Conservation (phyloP, 306 rosid species). For the Myrica gale region DNA sequence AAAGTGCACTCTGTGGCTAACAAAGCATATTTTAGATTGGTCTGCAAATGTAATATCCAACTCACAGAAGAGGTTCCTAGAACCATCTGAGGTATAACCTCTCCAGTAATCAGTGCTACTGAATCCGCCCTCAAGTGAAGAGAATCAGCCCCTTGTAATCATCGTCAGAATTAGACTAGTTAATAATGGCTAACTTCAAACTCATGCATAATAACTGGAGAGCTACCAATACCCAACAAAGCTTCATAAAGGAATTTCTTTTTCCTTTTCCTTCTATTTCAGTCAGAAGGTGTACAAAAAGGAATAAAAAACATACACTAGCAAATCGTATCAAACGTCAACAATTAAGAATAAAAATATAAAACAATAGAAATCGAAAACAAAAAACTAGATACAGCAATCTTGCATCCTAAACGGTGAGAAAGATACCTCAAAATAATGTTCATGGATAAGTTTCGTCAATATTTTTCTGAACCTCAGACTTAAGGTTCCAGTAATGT, state of each 20-base stretch:
- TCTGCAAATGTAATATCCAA: background rate
- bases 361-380: background rate
- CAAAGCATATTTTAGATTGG: background rate
- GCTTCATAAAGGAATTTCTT: too few relatives aligned
- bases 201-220: too few relatives aligned
- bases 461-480: slow-evolving; percentile 90
- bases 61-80: background rate
- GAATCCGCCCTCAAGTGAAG: too few relatives aligned
- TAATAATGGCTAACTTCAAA: background rate
- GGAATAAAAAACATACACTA: too few relatives aligned
- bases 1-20: background rate
- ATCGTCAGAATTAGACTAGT: background rate
- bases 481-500: slow-evolving; percentile 85
- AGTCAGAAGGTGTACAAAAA: too few relatives aligned
- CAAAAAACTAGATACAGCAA: slow-evolving; percentile 14
- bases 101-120: background rate
- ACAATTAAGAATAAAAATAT: background rate
- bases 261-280: too few relatives aligned
- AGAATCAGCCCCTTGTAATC: background rate
- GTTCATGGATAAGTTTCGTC: slow-evolving; percentile 83
- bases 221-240: too few relatives aligned
- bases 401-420: slow-evolving; percentile 12
- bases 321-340: background rate
- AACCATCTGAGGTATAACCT: background rate
- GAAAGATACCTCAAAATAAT: slow-evolving; percentile 84